phyloP scores from a whole-genome alignment of 2,329 filamentous ascomycete genomes.

The Aspergillus pseudotamarii region DNA sequence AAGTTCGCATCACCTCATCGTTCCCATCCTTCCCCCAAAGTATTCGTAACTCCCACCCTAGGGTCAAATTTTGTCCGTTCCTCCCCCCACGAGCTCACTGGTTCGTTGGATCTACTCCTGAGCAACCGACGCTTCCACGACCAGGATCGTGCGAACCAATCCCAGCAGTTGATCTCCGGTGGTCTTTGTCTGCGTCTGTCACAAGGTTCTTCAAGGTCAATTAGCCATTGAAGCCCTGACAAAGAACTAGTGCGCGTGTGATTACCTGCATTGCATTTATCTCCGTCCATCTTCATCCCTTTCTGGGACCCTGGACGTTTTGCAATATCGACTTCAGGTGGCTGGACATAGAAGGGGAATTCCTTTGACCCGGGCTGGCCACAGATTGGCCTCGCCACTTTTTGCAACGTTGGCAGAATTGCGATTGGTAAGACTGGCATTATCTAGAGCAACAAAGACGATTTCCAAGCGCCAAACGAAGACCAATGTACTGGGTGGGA shows the following conservation, averaged over 20 bases:
- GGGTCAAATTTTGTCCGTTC: not conserved
- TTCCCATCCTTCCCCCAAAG: not conserved
- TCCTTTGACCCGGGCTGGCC: not conserved
- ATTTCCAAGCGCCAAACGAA: not conserved
- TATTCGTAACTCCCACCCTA: not conserved
- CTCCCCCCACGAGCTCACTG: not conserved
- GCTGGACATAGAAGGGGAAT: not conserved
- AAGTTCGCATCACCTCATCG: not conserved
- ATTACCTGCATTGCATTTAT: slow-evolving; percentile 7
- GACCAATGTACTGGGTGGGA: not conserved
- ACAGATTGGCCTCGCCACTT: not conserved
- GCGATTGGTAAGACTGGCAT: not conserved
- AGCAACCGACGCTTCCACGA: not conserved
- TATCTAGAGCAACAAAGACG: not conserved
- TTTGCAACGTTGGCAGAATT: not conserved
- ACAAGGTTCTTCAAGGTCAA: slow-evolving; percentile 2
- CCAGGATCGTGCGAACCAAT: not conserved
- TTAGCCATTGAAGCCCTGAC: not conserved
- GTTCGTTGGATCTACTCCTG: not conserved
- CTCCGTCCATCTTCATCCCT: not conserved
- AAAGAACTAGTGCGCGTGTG: not conserved
- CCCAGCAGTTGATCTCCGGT: not conserved
- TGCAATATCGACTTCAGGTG: not conserved
- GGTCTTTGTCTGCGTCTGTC: not conserved
- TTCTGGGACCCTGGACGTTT: not conserved